A percentile compares a stretch with the other conserved stretches of the same genome.
These are phyloP conservation scores for Blastobotrys aristatus DNA, from an alignment of 1,139 yeast genomes.

Conservation along the genomic window DNA sequence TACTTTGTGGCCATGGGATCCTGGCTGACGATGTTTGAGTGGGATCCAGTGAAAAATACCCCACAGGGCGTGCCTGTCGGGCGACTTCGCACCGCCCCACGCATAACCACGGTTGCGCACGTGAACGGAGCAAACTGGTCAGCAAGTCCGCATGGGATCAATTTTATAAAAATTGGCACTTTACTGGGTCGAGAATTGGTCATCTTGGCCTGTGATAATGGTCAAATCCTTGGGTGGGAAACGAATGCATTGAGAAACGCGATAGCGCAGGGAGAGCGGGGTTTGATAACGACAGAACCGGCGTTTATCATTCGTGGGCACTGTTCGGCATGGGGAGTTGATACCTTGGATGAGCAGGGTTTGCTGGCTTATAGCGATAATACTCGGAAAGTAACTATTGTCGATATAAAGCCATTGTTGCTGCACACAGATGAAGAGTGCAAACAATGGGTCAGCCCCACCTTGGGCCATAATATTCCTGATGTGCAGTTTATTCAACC, in stretches of 20 bases:
- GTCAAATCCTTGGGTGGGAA: conserved; percentile 34
- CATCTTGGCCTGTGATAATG: conserved; percentile 53
- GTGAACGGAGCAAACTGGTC: conserved; percentile 28
- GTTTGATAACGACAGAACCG: neutral
- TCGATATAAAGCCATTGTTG: conserved; percentile 7
- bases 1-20: conserved; percentile 24
- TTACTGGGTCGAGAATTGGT: conserved; percentile 35
- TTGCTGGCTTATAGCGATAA: conserved; percentile 56
- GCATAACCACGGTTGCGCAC: conserved; percentile 19
- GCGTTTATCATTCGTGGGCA: conserved; percentile 37
- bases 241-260: neutral
- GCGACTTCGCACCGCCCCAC: conserved; percentile 21
- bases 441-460: conserved; percentile 33
- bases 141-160: conserved; percentile 50
- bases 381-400: conserved; percentile 33
- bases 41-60: conserved; percentile 19
- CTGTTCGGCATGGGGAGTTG: conserved; percentile 66
- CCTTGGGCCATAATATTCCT: conserved; percentile 55
- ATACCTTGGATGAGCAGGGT: conserved; percentile 37
- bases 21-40: conserved; percentile 19
- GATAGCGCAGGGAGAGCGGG: neutral
- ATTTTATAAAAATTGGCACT: conserved; percentile 39
- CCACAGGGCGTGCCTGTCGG: conserved; percentile 16
- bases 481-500: conserved; percentile 43
- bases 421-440: conserved; percentile 6